Evolutionary conservation across 495 filamentous ascomycete species (phyloP).

Genomic region (Penicillium alfredii): DNA sequence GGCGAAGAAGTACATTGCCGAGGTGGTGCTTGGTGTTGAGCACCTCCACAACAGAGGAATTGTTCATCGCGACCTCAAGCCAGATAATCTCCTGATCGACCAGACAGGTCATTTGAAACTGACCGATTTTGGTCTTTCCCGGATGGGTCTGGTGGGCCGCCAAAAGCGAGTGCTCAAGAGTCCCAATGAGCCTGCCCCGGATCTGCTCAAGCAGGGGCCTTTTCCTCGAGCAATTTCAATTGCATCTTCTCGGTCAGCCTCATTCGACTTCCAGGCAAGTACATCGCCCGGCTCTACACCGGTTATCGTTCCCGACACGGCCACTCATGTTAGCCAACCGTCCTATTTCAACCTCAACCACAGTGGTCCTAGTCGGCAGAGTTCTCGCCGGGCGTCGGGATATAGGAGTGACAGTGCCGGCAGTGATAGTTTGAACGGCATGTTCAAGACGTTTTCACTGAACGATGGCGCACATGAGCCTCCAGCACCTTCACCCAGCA

Average conservation of each 20-base stretch:
- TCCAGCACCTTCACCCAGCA: slow-evolving; percentile 27
- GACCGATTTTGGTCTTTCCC: slow-evolving; percentile 94
- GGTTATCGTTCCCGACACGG: slow-evolving; percentile 75
- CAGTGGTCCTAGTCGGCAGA: slow-evolving; percentile 59
- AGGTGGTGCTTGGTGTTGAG: slow-evolving; percentile 91
- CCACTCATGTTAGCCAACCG: slow-evolving; percentile 63
- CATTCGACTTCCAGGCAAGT: slow-evolving; percentile 78
- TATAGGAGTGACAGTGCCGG: slow-evolving; percentile 89
- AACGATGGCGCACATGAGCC: slow-evolving; percentile 48
- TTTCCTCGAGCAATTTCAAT: slow-evolving; percentile 81
- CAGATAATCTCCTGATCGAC: slow-evolving; percentile 95
- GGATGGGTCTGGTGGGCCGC: slow-evolving; percentile 94
- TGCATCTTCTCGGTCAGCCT: slow-evolving; percentile 90
- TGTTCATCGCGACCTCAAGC: slow-evolving; percentile 94
- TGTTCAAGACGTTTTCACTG: slow-evolving; percentile 79
- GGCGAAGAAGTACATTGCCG: slow-evolving; percentile 93
- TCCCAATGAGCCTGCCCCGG: slow-evolving; percentile 74
- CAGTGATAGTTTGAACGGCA: slow-evolving; percentile 75
- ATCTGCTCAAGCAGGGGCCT: slow-evolving; percentile 86
- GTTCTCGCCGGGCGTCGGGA: slow-evolving; percentile 72
- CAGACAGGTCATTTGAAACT: slow-evolving; percentile 94
- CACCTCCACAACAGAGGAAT: slow-evolving; percentile 92
- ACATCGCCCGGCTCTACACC: slow-evolving; percentile 81
- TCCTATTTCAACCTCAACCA: slow-evolving; percentile 89
- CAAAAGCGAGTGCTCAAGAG: slow-evolving; percentile 88